Conservation (phyloP, 345 rosid genomes). For the Eucalyptus globulus region DNA sequence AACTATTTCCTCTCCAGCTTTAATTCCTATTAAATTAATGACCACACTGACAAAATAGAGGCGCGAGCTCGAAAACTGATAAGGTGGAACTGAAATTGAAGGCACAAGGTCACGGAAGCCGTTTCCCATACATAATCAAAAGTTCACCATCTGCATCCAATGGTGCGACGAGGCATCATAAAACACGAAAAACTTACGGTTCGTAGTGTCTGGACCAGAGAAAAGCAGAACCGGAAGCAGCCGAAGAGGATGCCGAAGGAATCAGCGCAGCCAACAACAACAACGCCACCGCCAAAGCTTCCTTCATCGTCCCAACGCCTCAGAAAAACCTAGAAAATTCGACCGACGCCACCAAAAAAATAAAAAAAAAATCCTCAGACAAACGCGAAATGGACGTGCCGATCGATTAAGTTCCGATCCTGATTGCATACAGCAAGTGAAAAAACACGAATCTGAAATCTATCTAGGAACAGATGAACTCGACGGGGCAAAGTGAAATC, state of each 20-base stretch:
- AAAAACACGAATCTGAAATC: neutral
- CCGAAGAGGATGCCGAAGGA: slow-evolving; percentile 19
- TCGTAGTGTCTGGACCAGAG: slow-evolving; percentile 63
- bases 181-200: slow-evolving; percentile 1
- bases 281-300: neutral
- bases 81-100: neutral
- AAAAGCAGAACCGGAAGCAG: slow-evolving; percentile 61
- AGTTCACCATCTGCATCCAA: neutral
- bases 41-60: neutral
- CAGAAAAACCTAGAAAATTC: neutral
- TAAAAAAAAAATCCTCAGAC: neutral
- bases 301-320: slow-evolving; percentile 8
- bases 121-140: neutral
- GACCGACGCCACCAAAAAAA: neutral
- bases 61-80: neutral
- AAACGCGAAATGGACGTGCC: neutral
- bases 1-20: neutral
- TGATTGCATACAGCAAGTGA: neutral
- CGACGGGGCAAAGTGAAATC: neutral
- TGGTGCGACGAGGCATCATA: neutral
- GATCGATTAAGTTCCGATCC: neutral
- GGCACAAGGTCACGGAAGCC: neutral
- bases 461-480: neutral
- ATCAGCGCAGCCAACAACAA: slow-evolving; percentile 6
- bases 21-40: neutral